Percentiles rank a stretch among this genome's conserved stretches.
Evolutionary conservation across 176 grass and related monocot genomes (phyloP).

Genomic region (Aegilops longissima): DNA sequence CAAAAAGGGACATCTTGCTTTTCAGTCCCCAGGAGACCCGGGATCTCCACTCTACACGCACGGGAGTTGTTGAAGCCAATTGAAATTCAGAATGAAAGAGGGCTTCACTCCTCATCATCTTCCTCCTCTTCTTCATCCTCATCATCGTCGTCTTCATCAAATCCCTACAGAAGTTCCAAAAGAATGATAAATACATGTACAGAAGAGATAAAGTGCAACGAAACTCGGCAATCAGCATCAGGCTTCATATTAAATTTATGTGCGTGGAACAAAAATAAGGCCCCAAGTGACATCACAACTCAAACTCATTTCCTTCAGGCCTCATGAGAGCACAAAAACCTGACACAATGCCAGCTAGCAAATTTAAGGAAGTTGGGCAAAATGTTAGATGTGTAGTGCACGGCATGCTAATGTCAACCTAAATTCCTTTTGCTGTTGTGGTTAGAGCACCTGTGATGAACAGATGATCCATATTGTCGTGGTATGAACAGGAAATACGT

Average conservation of each 20-base stretch:
- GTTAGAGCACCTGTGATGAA: background rate
- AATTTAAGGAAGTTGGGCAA: background rate
- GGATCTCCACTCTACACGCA: constrained; percentile 28
- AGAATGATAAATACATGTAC: background rate
- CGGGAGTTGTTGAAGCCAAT: background rate
- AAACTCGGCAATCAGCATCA: background rate
- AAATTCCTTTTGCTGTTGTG: background rate
- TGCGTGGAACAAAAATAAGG: background rate
- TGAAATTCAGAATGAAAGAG: background rate
- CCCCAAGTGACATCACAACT: background rate
- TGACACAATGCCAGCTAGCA: background rate
- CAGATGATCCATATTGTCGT: background rate
- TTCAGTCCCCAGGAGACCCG: background rate
- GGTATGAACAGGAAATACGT: background rate
- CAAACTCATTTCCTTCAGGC: background rate
- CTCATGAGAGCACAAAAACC: background rate
- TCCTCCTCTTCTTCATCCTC: constrained; percentile 43
- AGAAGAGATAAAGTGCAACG: background rate
- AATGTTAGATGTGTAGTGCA: background rate
- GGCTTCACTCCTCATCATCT: constrained; percentile 24
- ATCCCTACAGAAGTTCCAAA: constrained; percentile 36
- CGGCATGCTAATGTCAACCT: background rate
- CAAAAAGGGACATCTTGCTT: constrained; percentile 12
- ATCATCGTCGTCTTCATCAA: constrained; percentile 38
- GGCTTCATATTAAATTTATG: background rate